phyloP scores from a whole-genome alignment of 1,284 basidiomycete species.

The Trametes sp. region DNA sequence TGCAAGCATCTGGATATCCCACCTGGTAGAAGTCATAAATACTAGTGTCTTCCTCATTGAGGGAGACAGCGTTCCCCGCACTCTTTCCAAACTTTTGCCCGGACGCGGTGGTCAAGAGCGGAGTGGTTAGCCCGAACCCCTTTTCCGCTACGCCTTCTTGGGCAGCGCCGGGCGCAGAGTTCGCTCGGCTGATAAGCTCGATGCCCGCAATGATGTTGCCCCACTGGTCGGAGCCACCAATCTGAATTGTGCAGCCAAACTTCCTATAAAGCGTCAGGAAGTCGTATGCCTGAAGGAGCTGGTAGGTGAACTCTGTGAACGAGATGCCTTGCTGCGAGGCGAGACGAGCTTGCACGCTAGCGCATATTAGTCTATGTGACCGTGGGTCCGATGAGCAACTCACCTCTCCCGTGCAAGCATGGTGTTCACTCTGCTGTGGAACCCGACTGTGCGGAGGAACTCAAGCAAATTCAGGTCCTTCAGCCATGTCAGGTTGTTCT shows the following conservation, averaged over 20 bases:
- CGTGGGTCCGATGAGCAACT: conserved; percentile 26
- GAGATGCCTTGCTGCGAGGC: conserved; percentile 85
- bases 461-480: conserved; percentile 78
- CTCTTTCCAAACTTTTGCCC: conserved; percentile 99
- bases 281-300: conserved; percentile 97
- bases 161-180: conserved; percentile 32
- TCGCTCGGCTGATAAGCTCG: conserved; percentile 79
- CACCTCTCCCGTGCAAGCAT: conserved; percentile 95
- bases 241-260: conserved; percentile 83
- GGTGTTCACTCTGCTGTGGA: conserved; percentile 83
- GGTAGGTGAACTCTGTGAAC: conserved; percentile 98
- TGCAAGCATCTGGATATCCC: too few species aligned
- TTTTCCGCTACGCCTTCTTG: conserved; percentile 45
- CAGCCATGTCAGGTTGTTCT: conserved; percentile 92
- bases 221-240: conserved; percentile 98
- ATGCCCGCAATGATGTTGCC: conserved; percentile 97
- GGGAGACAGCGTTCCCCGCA: conserved; percentile 95
- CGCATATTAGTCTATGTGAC: neutral
- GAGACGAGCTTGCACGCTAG: conserved; percentile 87
- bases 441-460: conserved; percentile 86
- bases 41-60: conserved; percentile 79
- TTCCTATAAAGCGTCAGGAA: conserved; percentile 82
- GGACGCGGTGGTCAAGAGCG: conserved; percentile 87
- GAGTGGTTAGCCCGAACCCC: conserved; percentile 91
- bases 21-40: conserved; percentile 93